A percentile compares a stretch with the other conserved stretches of the same genome.
phyloP scores from a whole-genome alignment of 805 yeast species.

The Candida peoriensis region DNA sequence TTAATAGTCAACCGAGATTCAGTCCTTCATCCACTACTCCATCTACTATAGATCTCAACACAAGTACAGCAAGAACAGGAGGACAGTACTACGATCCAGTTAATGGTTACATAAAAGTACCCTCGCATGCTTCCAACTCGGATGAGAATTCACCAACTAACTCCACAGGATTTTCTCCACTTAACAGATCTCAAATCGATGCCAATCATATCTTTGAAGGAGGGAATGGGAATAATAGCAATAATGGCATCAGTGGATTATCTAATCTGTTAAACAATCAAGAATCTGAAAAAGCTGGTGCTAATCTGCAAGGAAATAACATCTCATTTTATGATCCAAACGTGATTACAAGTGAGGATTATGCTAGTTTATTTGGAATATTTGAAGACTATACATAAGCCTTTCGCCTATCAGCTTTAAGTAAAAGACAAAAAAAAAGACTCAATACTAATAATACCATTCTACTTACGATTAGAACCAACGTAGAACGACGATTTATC shows the following conservation, averaged over 20 bases:
- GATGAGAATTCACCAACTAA: not conserved
- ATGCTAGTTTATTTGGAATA: constrained; percentile 19
- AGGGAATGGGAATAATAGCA: too few species aligned
- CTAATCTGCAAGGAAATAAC: too few species aligned
- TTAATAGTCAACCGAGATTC: too few species aligned
- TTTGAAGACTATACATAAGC: constrained; percentile 24
- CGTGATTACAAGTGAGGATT: constrained; percentile 21
- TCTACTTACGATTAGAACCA: too few species aligned
- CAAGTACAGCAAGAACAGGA: not conserved
- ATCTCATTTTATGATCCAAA: too few species aligned
- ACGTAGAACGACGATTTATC: too few species aligned
- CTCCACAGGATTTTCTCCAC: not conserved
- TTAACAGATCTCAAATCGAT: not conserved
- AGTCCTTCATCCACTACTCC: not conserved
- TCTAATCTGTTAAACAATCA: not conserved
- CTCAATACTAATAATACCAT: too few species aligned
- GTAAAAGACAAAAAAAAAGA: not conserved
- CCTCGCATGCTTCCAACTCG: not conserved
- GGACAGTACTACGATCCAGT: not conserved
- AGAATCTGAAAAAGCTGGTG: too few species aligned
- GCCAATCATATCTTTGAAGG: constrained; percentile 7
- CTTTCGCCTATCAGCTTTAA: not conserved
- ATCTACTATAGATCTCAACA: not conserved
- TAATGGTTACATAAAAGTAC: not conserved
- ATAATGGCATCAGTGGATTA: not conserved